A percentile compares a stretch with the other conserved stretches of the same genome.
Evolutionary conservation across 352 stramenopile species (phyloP).

Genomic region (Vaucheria bursata): DNA sequence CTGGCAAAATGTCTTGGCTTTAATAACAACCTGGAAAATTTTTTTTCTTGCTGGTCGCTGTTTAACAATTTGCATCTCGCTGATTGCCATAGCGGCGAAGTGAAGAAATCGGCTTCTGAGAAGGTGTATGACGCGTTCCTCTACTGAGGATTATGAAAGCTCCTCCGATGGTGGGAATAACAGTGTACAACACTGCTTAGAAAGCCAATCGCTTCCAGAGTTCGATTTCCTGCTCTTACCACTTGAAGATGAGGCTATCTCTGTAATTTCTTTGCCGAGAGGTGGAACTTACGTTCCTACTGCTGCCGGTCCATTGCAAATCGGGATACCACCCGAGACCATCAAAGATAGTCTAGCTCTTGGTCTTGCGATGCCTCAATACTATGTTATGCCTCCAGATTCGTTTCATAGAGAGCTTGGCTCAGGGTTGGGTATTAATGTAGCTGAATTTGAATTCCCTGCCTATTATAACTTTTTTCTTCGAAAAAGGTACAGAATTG

Average conservation of each 20-base stretch:
- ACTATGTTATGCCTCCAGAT: slow-evolving; percentile 88
- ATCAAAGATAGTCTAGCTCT: slow-evolving; percentile 94
- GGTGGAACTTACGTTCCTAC: slow-evolving; percentile 38
- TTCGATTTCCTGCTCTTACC: too few relatives aligned
- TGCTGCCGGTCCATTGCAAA: slow-evolving; percentile 23
- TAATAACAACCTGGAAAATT: too few relatives aligned
- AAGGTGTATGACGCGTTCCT: too few relatives aligned
- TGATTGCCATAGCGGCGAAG: too few relatives aligned
- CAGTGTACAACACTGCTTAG: too few relatives aligned
- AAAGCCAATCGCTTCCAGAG: too few relatives aligned
- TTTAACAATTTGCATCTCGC: too few relatives aligned
- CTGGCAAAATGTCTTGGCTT: too few relatives aligned
- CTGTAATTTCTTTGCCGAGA: slow-evolving; percentile 21
- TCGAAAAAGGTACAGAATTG: slow-evolving; percentile 23
- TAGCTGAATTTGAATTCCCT: slow-evolving; percentile 93
- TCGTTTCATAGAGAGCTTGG: slow-evolving; percentile 85
- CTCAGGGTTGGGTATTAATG: slow-evolving; percentile 83
- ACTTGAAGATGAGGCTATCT: slow-evolving; percentile 4
- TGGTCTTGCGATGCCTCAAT: slow-evolving; percentile 74
- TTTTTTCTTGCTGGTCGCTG: too few relatives aligned
- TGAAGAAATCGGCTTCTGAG: too few relatives aligned
- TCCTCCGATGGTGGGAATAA: too few relatives aligned
- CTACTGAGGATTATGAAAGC: too few relatives aligned
- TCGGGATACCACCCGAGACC: slow-evolving; percentile 89
- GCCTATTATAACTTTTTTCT: slow-evolving; percentile 96